Base-by-base conservation (phyloP, 805 yeast genomes). In the Starmerella geochares region DNA sequence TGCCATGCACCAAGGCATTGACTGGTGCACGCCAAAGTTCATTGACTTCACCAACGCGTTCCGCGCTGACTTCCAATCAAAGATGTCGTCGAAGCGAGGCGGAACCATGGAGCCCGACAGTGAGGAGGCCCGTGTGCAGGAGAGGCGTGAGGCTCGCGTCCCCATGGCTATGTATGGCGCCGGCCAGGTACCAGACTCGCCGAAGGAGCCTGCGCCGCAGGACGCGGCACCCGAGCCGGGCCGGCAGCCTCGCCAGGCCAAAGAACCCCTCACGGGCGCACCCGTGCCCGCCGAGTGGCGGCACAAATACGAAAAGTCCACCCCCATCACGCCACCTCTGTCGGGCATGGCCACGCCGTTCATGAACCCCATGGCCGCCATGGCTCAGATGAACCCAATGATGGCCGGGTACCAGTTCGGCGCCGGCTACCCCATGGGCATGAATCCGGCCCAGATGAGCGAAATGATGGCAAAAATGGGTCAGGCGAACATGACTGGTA, bases 81-180 rank as follows among this genome's bases (percentile, higher is more conserved):
- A 55, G 17, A 62, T 62, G 56, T 48, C 62, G 8, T 48, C 52
- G n/a, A 50, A 56, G 23, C 60, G 65, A 3, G 67, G 65, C n/a
- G 71, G 70, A 6, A 16, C 28, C 5, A 46, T 42, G 36, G 49
- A 41, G 14, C 60, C 66, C 8, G 56, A 52, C 16, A 57, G 64
- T 32, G 54, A 53, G 14, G 69, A 65, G 47, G 60, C 55, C 10
- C 49, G 20, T 17, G 48, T 43, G 16, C 66, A 62, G 48, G 49
- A 47, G 23, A 51, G 33, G 32, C 58, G 67, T 14, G 66, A 63
- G 43, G 32, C 49, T 2, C 37, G 21, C 4, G 58, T 56, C n/a
- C 58, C 55, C 7, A 57, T 57, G 28, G 60, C 55, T 5, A 43
- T 59, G 42, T 53, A 56, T 28, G 51, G 47, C 25, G 28, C 48